Evolutionary conservation across 202 grass and related monocot genomes (phyloP), one percentile per base, ranked within the genome.

Genomic region (Dendrocalamus latiflorus): DNA sequence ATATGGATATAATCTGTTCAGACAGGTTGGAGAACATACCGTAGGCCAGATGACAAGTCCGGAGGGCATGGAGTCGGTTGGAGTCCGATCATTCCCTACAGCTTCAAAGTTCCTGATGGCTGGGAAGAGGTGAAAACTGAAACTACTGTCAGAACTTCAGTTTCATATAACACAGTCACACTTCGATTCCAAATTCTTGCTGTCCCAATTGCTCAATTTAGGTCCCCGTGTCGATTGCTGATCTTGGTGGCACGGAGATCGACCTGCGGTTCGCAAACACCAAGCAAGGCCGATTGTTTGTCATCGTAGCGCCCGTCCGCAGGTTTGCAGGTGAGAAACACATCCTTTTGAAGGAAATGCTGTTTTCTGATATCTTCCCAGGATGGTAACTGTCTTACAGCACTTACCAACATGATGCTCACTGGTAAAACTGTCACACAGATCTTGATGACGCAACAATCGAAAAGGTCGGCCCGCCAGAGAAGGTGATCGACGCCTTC

Each of bases 1-100:
- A 76, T 34, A 82, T 59, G 63, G 70, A 82, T 91, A 74, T 70
- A 49, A 61, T 90, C 83, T 83, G 83, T 89, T 91, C 89, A 95
- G 95, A 93, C 91, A 98, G 95, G 95, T 88, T 92, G 90, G 87
- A 94, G 89, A 87, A 93, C 89, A 58, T 98, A 95, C 70, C 91
- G 87, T n/a, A 88, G 95, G 53, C 93, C 95, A 39, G 96, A 98
- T 2, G 96, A 95, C 30, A 98, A 98, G 55, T 98, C 96, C 7
- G 96, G 93, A 0, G 96, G 96, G 5, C 96, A 98, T 6, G 95
- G 93, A 37, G 95, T 98, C 4, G 95, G 95, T n/a, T 98, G 93
- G 95, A 98, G 95, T 39, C 95, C 93, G 0, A 98, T 98, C 61
- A 98, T 93, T 30, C 96, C 96, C 9, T 98, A 98, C 83, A 85